These are phyloP conservation scores for Penicillium cinerascens DNA, from an alignment of 495 filamentous ascomycete genomes.

Conservation along the genomic window DNA sequence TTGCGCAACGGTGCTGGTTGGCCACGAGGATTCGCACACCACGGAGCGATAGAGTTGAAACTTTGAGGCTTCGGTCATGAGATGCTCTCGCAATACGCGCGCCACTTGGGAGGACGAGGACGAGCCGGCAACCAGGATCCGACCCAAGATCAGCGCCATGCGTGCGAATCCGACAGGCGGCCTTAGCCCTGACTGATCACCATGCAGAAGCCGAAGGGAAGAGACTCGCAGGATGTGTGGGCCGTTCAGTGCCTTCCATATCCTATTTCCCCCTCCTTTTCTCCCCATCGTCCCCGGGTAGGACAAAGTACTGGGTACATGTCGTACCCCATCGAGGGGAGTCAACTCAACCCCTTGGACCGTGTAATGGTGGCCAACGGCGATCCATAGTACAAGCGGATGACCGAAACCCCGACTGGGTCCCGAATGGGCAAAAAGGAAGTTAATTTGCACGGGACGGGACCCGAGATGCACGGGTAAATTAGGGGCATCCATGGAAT, in stretches of 20 bases:
- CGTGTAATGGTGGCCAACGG: constrained; percentile 16
- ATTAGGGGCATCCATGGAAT: constrained; percentile 15
- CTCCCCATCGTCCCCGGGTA: not conserved
- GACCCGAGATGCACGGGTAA: constrained; percentile 19
- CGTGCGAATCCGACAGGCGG: constrained; percentile 7
- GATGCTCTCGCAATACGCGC: not conserved
- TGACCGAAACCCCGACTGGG: not conserved
- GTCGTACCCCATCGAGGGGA: not conserved
- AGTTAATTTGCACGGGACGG: constrained; percentile 15
- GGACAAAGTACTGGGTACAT: not conserved
- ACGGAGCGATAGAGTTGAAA: constrained; percentile 4
- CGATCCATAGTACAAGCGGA: constrained; percentile 7
- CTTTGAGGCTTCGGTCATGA: constrained; percentile 17
- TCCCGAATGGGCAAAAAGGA: constrained; percentile 2
- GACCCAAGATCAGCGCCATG: constrained; percentile 8
- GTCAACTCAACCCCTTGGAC: constrained; percentile 4
- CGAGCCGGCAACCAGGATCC: constrained; percentile 1
- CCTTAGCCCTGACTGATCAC: constrained; percentile 9
- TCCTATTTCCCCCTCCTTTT: not conserved
- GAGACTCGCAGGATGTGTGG: not conserved
- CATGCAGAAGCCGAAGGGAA: constrained; percentile 3
- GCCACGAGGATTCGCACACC: constrained; percentile 24
- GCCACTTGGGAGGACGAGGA: constrained; percentile 1
- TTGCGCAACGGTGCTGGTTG: constrained; percentile 17
- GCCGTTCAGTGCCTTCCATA: not conserved